Conservation (phyloP, 495 filamentous ascomycete species). For the Talaromyces borbonicus region DNA sequence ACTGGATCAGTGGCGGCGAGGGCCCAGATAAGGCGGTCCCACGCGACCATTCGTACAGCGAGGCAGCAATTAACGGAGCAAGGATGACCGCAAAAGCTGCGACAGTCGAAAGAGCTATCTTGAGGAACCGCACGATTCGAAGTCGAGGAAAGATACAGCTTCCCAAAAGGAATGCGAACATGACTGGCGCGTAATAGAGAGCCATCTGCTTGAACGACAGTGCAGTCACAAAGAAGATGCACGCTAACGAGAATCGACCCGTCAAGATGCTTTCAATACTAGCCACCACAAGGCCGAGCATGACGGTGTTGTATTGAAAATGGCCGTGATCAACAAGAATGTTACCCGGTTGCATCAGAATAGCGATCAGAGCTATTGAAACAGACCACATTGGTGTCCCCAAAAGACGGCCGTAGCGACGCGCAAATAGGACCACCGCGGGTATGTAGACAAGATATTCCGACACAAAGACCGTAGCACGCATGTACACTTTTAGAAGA, state of each 20-base stretch:
- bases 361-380: conserved; percentile 75
- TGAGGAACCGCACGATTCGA: conserved; percentile 57
- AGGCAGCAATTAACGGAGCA: conserved; percentile 55
- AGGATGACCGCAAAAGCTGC: conserved; percentile 66
- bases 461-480: conserved; percentile 76
- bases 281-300: conserved; percentile 82
- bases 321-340: conserved; percentile 97
- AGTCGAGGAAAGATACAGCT: conserved; percentile 68
- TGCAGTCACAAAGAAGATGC: conserved; percentile 87
- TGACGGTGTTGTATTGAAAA: conserved; percentile 98
- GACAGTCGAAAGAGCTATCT: conserved; percentile 62
- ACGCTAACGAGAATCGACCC: conserved; percentile 74
- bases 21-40: conserved; percentile 40
- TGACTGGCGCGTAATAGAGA: conserved; percentile 84
- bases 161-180: conserved; percentile 87
- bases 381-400: conserved; percentile 66
- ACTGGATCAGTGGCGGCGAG: conserved; percentile 46
- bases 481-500: conserved; percentile 86
- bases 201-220: conserved; percentile 99
- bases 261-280: conserved; percentile 82
- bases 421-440: conserved; percentile 71
- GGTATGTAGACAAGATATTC: conserved; percentile 88
- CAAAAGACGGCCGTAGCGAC: conserved; percentile 62
- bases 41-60: conserved; percentile 44
- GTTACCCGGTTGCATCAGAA: conserved; percentile 84